Evolutionary conservation across 2,329 filamentous ascomycete genomes (phyloP).

Genomic region (Teratosphaeria viscida): DNA sequence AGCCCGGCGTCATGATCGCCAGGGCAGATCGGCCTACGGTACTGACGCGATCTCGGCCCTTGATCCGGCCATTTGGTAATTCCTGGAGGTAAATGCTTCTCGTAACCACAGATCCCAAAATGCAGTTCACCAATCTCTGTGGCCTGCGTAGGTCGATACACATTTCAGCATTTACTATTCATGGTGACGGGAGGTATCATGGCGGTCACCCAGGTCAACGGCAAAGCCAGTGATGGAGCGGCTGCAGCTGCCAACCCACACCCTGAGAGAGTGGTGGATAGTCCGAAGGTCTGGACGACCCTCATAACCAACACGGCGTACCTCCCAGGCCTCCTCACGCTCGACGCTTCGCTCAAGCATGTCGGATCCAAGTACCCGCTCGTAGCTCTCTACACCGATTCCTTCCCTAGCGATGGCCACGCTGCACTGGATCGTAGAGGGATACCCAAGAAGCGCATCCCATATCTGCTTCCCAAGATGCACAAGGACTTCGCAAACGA

Average conservation of each 20-base stretch:
- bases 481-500: constrained; percentile 63
- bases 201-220: background rate
- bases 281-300: constrained; percentile 64
- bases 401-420: constrained; percentile 59
- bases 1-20: background rate
- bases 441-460: constrained; percentile 60
- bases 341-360: constrained; percentile 64
- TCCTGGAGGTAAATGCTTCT: background rate
- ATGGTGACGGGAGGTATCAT: background rate
- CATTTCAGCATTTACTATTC: background rate
- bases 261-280: constrained; percentile 22
- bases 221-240: background rate
- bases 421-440: constrained; percentile 57
- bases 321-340: constrained; percentile 70
- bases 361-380: constrained; percentile 62
- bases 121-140: background rate
- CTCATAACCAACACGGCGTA: constrained; percentile 79
- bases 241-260: constrained; percentile 8
- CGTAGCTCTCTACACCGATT: constrained; percentile 71
- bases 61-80: background rate
- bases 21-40: background rate
- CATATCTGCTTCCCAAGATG: constrained; percentile 58
- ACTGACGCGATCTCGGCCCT: background rate
- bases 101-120: background rate
- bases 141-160: background rate